Evolutionary conservation across 2,329 filamentous ascomycete genomes (phyloP), one percentile per base, ranked within the genome.

Genomic region (Pleomassaria siparia): DNA sequence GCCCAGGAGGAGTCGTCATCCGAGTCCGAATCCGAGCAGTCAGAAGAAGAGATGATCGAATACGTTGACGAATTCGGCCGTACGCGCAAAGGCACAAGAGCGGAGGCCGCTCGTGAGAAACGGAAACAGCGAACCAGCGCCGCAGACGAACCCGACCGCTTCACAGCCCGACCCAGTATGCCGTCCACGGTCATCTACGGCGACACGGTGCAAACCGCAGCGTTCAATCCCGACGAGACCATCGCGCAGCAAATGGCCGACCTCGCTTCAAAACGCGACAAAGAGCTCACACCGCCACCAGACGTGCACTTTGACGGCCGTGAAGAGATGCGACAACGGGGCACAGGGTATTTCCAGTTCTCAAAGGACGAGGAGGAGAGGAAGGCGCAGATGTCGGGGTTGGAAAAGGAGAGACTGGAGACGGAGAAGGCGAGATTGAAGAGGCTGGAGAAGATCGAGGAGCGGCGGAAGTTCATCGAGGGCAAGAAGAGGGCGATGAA

Each of bases 11-110:
- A 51, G 12, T 66, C 67, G 16, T 66, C 71, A 18, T 70, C 72
- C 4, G 61, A 66, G 1, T 71, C 72, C 1, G 73, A 73, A 2
- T 63, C 59, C 2, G 53, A 59, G 13, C 55, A 50, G 16, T 55
- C 53, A n/a, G 70, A 76, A 36, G 76, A 79, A 21, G 86, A 91
- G 44, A 70, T 88, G n/a, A 76, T 97, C 4, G 91, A 96, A 57
- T 95, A 89, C 66, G 81, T 87, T 43, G 94, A 99, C 70, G 94
- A 97, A 63, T 96, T 95, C 65, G 94, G 94, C 2, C 86, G 94
- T n/a, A 80, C 85, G 12, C 79, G 91, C 3, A 83, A 76, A 35
- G 88, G 87, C 15, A 92, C 89, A 0, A 80, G 81, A 40, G 80
- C 84, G 4, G 83, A 94, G 53, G 84, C 82, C 13, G 80, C 83